A percentile compares a stretch with the other conserved stretches of the same genome.
Conservation (phyloP, 2,329 filamentous ascomycete genomes). For the Intubia oerlemansii region DNA sequence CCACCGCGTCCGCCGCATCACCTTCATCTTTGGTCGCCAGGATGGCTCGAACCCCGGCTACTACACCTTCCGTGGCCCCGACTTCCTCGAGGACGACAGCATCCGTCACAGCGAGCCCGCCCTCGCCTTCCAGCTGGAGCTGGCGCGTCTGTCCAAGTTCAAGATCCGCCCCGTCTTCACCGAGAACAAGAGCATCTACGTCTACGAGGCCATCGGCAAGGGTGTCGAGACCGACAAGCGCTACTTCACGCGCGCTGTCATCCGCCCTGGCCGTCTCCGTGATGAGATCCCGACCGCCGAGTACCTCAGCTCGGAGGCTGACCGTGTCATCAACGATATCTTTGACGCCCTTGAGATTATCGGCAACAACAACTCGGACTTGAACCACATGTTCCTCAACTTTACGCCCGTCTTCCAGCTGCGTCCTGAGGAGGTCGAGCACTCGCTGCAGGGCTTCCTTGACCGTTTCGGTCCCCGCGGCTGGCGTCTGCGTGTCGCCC, state of each 20-base stretch:
- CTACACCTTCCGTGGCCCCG: constrained; percentile 91
- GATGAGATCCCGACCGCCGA: constrained; percentile 98
- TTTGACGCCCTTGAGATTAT: constrained; percentile 95
- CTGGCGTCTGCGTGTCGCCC: constrained; percentile 90
- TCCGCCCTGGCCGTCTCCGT: constrained; percentile 78
- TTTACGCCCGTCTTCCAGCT: constrained; percentile 95
- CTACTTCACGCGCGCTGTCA: constrained; percentile 93
- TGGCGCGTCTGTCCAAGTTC: constrained; percentile 87
- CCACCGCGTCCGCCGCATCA: constrained; percentile 70
- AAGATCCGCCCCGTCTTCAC: constrained; percentile 97
- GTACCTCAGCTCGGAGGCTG: constrained; percentile 93
- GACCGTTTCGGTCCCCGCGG: constrained; percentile 88
- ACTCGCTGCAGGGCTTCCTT: constrained; percentile 83
- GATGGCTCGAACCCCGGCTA: constrained; percentile 92
- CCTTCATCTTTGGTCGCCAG: constrained; percentile 87
- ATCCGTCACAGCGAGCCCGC: constrained; percentile 96
- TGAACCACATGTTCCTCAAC: constrained; percentile 99
- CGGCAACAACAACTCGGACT: constrained; percentile 95
- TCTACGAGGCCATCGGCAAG: constrained; percentile 93
- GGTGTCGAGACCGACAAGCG: constrained; percentile 90
- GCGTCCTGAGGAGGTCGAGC: constrained; percentile 71
- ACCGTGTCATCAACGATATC: constrained; percentile 93
- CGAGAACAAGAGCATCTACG: constrained; percentile 97
- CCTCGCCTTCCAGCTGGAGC: constrained; percentile 94
- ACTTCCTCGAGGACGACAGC: constrained; percentile 76